Evolutionary conservation across 2,329 filamentous ascomycete genomes (phyloP).

Genomic region (Coniochaeta pulveracea): DNA sequence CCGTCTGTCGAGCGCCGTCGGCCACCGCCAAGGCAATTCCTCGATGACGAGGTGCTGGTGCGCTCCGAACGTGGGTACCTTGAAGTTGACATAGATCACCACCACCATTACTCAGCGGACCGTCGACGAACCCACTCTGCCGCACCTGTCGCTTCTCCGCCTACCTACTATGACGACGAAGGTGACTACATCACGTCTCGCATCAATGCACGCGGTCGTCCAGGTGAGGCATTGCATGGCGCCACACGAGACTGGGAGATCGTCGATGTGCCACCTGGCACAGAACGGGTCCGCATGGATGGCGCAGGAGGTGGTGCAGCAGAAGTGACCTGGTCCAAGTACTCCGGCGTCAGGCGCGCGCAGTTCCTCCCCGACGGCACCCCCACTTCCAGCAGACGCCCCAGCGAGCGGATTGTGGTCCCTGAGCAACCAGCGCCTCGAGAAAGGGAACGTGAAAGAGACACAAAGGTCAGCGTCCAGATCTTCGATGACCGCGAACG

Average conservation of each 20-base stretch:
- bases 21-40: constrained; percentile 19
- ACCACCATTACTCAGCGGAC: constrained; percentile 12
- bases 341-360: constrained; percentile 65
- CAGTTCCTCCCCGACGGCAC: constrained; percentile 64
- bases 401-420: constrained; percentile 13
- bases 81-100: constrained; percentile 29
- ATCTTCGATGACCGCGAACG: constrained; percentile 29
- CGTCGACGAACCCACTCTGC: constrained; percentile 42
- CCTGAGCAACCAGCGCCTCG: constrained; percentile 13
- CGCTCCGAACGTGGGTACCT: constrained; percentile 42
- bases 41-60: constrained; percentile 58
- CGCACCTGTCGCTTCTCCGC: constrained; percentile 27
- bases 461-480: constrained; percentile 30
- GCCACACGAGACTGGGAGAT: constrained; percentile 70
- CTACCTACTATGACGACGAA: constrained; percentile 50
- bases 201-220: constrained; percentile 49
- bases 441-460: constrained; percentile 21
- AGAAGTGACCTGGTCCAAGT: constrained; percentile 69
- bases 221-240: constrained; percentile 64
- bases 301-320: constrained; percentile 63
- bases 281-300: constrained; percentile 72
- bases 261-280: constrained; percentile 75
- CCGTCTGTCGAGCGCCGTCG: constrained; percentile 26
- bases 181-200: constrained; percentile 47
- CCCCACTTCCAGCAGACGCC: constrained; percentile 18